Evolutionary conservation across 2,329 filamentous ascomycete genomes (phyloP).

Genomic region (Arachnopeziza araneosa): DNA sequence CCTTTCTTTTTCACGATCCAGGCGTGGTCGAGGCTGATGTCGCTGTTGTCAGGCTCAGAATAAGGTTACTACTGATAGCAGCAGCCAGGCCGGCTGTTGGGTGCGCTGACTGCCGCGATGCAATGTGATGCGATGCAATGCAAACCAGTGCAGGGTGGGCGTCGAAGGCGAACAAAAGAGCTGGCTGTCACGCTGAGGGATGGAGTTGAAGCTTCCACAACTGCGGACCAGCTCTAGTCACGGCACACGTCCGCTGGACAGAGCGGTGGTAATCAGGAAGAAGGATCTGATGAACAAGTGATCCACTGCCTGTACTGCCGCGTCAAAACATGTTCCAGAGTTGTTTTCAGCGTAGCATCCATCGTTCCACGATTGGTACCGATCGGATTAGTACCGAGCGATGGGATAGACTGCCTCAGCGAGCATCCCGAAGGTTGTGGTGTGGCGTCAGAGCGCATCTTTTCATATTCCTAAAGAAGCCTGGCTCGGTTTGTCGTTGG

Average conservation of each 20-base stretch:
- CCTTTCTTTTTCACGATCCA: not conserved
- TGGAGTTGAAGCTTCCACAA: not conserved
- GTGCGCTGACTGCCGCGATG: not conserved
- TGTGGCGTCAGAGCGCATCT: not conserved
- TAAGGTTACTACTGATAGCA: not conserved
- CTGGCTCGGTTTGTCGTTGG: not conserved
- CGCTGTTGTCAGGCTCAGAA: not conserved
- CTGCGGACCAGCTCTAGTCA: not conserved
- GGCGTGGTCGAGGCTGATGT: not conserved
- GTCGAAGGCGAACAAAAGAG: too few species aligned
- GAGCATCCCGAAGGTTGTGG: not conserved
- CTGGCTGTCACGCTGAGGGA: too few species aligned
- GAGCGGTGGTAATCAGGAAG: not conserved
- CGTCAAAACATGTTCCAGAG: not conserved
- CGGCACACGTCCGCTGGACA: not conserved
- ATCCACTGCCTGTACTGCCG: not conserved
- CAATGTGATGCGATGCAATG: too few species aligned
- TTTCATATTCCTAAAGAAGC: not conserved
- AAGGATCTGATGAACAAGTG: not conserved
- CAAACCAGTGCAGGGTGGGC: too few species aligned
- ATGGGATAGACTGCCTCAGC: not conserved
- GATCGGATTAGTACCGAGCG: not conserved
- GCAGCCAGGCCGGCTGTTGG: not conserved
- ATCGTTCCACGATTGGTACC: not conserved
- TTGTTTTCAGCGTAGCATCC: not conserved